These are phyloP conservation scores for Pochonia chlamydosporia DNA, from an alignment of 2,329 filamentous ascomycete genomes.

Conservation along the genomic window DNA sequence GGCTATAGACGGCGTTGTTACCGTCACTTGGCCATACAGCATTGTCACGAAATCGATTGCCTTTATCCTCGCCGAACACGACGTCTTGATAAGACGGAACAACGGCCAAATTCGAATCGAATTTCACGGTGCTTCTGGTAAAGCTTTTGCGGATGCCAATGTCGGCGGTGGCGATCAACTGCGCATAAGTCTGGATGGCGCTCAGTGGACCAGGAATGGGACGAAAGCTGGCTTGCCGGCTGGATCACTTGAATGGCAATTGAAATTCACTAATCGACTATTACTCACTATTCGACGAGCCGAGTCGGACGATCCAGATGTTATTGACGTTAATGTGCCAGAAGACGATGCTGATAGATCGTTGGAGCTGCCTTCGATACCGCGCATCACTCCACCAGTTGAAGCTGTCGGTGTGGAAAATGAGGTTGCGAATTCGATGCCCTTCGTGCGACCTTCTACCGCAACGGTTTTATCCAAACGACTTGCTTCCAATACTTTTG, in stretches of 20 bases:
- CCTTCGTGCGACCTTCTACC: constrained; percentile 5
- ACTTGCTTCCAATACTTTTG: constrained; percentile 26
- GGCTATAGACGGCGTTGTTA: constrained; percentile 65
- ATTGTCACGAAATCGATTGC: constrained; percentile 67
- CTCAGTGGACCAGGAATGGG: constrained; percentile 54
- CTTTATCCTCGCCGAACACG: constrained; percentile 76
- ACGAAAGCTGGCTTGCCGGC: constrained; percentile 42
- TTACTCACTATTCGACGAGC: constrained; percentile 34
- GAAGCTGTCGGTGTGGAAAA: not conserved
- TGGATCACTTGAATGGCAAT: constrained; percentile 51
- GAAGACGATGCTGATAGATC: constrained; percentile 13
- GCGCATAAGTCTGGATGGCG: constrained; percentile 62
- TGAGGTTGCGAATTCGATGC: constrained; percentile 1
- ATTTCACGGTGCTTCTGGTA: constrained; percentile 66
- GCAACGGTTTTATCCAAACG: constrained; percentile 25
- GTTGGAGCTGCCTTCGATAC: not conserved
- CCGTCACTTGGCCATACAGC: constrained; percentile 88
- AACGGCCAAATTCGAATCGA: constrained; percentile 77
- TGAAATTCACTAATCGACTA: constrained; percentile 48
- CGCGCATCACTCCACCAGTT: not conserved
- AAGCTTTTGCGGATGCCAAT: constrained; percentile 58
- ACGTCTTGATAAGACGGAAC: constrained; percentile 70
- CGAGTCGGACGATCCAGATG: constrained; percentile 40
- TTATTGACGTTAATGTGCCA: constrained; percentile 45
- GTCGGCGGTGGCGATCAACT: constrained; percentile 77